Conservation (phyloP, 106 monocot species). For the Acanthochlamys bracteata region DNA sequence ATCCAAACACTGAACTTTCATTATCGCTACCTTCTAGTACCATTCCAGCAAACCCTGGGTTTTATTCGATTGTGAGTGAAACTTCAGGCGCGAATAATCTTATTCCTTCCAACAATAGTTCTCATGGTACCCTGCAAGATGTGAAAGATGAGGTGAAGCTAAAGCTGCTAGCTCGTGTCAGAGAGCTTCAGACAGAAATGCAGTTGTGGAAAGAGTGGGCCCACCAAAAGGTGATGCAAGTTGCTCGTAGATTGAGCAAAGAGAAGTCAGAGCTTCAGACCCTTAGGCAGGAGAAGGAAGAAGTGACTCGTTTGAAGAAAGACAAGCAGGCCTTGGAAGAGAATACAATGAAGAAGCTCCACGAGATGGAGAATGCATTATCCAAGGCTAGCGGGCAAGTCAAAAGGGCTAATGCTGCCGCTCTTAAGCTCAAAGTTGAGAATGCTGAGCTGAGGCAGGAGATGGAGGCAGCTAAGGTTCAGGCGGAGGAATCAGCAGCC, state of each 20-base stretch:
- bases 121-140: slow-evolving; percentile 38
- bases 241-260: slow-evolving; percentile 53
- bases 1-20: slow-evolving; percentile 61
- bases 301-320: slow-evolving; percentile 57
- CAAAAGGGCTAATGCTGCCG: slow-evolving; percentile 39
- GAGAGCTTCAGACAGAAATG: slow-evolving; percentile 51
- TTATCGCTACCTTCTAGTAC: slow-evolving; percentile 47
- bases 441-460: slow-evolving; percentile 60
- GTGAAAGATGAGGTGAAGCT: slow-evolving; percentile 57
- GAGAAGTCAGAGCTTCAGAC: slow-evolving; percentile 67
- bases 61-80: neutral
- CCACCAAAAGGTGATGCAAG: slow-evolving; percentile 81
- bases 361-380: slow-evolving; percentile 79
- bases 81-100: slow-evolving; percentile 3
- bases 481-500: slow-evolving; percentile 54
- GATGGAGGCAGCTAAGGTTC: slow-evolving; percentile 69
- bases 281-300: slow-evolving; percentile 69
- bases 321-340: slow-evolving; percentile 71
- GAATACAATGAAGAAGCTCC: slow-evolving; percentile 59
- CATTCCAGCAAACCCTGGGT: neutral
- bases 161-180: slow-evolving; percentile 35
- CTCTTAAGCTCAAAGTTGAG: slow-evolving; percentile 42
- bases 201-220: slow-evolving; percentile 88
- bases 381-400: slow-evolving; percentile 51
- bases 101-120: slow-evolving; percentile 20